Base-by-base conservation (phyloP, 1,284 basidiomycete genomes). In the Fomitiporia mediterranea region DNA sequence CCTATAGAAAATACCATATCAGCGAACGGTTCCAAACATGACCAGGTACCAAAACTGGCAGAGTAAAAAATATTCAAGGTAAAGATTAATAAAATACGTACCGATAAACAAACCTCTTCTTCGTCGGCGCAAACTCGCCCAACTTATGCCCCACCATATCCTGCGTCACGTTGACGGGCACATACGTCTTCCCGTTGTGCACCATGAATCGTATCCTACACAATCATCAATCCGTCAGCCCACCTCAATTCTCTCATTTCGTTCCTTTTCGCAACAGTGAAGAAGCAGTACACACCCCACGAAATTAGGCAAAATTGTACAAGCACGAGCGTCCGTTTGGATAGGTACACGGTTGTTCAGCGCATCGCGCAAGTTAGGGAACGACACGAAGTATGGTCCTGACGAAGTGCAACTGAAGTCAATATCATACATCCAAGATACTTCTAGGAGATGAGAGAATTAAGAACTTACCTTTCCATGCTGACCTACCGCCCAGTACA, bases 121-220 rank as follows among this genome's bases (percentile, higher is more conserved):
- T 84, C 40, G 94, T 98, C 59, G 87, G 81, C 17, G 94, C 79
- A 72, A 98, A 98, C 75, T 98, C 95, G 51, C 96, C 96, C 55
- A 99, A 73, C 72, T 99, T 98, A 70, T 98, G 94, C 0, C 96
- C 96, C 2, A 99, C 93, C 95, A 98, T 98, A 69, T 98, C 95
- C 70, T 96, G 93, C 11, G 91, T 94, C 57, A 99, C 79, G 34
- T 80, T 74, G 34, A 99, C 86, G 0, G 94, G 94, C 11, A 88
- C 63, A 69, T 95, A 97, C 63, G 91, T 83, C 72, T 90, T 94
- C 44, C 96, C 96, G 65, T 98, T 98, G 73, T 98, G 94, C 0
- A 99, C 92, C 69, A 91, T 75, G 69, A 97, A 97, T 55, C 86
- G 84, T 44, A 94, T 77, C 4, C 89, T 91, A 34, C 35, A 4